phyloP scores from a whole-genome alignment of 805 yeast species.

The Cyberlindnera lachancei region DNA sequence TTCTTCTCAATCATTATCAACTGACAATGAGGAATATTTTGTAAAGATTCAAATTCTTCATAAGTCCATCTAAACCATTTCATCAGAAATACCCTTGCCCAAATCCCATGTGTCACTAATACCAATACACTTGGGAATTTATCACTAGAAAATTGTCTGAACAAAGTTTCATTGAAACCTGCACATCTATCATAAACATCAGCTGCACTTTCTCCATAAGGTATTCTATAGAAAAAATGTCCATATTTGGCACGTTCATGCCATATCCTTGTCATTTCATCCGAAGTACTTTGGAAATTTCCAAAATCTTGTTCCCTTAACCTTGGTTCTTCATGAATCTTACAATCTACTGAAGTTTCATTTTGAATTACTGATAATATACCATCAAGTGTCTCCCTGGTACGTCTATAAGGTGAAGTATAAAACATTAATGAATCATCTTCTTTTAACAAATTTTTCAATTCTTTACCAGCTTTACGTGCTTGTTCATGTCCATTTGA shows the following conservation, averaged over 20 bases:
- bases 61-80: slow-evolving; percentile 93
- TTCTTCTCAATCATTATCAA: slow-evolving; percentile 70
- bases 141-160: slow-evolving; percentile 65
- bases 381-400: slow-evolving; percentile 76
- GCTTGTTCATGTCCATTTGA: slow-evolving; percentile 63
- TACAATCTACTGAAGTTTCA: slow-evolving; percentile 35
- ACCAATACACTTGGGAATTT: slow-evolving; percentile 77
- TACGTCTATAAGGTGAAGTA: slow-evolving; percentile 80
- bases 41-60: slow-evolving; percentile 77
- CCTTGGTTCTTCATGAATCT: slow-evolving; percentile 78
- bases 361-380: slow-evolving; percentile 48
- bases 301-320: slow-evolving; percentile 95
- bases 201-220: slow-evolving; percentile 93
- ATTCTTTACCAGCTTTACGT: slow-evolving; percentile 46
- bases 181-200: slow-evolving; percentile 91
- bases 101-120: slow-evolving; percentile 87
- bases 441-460: slow-evolving; percentile 33
- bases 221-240: slow-evolving; percentile 80
- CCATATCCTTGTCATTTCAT: slow-evolving; percentile 78
- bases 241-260: slow-evolving; percentile 83
- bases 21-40: slow-evolving; percentile 81
- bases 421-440: slow-evolving; percentile 63
- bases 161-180: slow-evolving; percentile 80
- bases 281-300: slow-evolving; percentile 72
- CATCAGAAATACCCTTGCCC: slow-evolving; percentile 89